Percentiles rank a stretch among this genome's conserved stretches.
Evolutionary conservation across 768 basidiomycete species (phyloP).

Genomic region (Auriscalpium orientale): DNA sequence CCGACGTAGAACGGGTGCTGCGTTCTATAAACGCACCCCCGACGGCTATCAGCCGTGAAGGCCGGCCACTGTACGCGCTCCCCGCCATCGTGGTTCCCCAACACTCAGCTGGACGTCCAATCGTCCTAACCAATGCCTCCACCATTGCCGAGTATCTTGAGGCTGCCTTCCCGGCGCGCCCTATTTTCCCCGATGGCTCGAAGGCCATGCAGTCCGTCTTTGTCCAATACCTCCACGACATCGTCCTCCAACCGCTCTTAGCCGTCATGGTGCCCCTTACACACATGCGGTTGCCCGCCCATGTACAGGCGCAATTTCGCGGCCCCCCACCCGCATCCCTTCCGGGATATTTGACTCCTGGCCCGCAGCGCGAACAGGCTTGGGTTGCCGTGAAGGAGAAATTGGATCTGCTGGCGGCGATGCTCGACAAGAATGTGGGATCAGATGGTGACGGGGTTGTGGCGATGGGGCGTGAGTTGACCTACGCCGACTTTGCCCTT

Average conservation of each 20-base stretch:
- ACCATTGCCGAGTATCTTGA: slow-evolving; percentile 71
- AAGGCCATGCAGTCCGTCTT: slow-evolving; percentile 62
- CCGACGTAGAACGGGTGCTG: slow-evolving; percentile 57
- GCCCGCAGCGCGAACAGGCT: slow-evolving; percentile 51
- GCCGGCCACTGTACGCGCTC: slow-evolving; percentile 56
- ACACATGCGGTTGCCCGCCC: slow-evolving; percentile 51
- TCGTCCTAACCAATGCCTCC: slow-evolving; percentile 51
- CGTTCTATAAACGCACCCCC: slow-evolving; percentile 54
- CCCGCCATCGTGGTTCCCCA: slow-evolving; percentile 62
- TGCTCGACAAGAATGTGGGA: slow-evolving; percentile 60
- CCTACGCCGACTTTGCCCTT: slow-evolving; percentile 68
- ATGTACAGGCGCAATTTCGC: slow-evolving; percentile 45
- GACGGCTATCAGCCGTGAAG: slow-evolving; percentile 44
- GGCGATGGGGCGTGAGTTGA: slow-evolving; percentile 56
- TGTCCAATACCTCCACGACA: slow-evolving; percentile 61
- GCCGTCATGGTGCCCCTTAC: slow-evolving; percentile 65
- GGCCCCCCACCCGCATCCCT: slow-evolving; percentile 11
- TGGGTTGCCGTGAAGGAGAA: slow-evolving; percentile 61
- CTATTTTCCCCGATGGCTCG: slow-evolving; percentile 64
- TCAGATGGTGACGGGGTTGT: slow-evolving; percentile 58
- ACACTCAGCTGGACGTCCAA: slow-evolving; percentile 34
- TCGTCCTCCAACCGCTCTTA: slow-evolving; percentile 57
- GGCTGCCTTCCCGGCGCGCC: slow-evolving; percentile 55
- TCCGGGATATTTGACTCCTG: slow-evolving; percentile 17
- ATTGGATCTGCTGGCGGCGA: slow-evolving; percentile 54